Base-by-base conservation (phyloP, 306 rosid genomes). In the Prunus armeniaca region DNA sequence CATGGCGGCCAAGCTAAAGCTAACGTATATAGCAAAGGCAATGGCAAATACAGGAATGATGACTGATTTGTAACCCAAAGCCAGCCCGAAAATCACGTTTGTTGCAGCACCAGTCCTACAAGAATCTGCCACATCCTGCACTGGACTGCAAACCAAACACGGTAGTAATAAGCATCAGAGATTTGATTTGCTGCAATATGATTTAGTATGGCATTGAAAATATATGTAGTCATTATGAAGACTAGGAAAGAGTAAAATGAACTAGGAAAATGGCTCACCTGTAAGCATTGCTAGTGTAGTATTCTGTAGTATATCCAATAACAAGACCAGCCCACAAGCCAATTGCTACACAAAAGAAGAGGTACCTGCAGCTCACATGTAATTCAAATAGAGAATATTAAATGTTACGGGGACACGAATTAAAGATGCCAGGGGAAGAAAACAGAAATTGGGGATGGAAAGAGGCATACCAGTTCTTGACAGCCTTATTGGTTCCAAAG, bases 251-350 rank as follows among this genome's bases (percentile, higher is more conserved):
- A 69, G 43, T 38, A 38, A 38, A 49, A 38, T 11, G 25, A 8
- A 11, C 22, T 22, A 24, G 66, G 24, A 77, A 67, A 49, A 32
- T 54, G 15, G 69, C 72, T 69, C 46, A 83, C 96, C 96, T 90
- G 78, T 90, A 90, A 80, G 96, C 96, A 82, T 76, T 88, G 88
- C 92, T 86, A 49, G 96, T 90, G 76, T 79, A 90, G 67, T 88
- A 90, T 78, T 90, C 96, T 12, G 92, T 88, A 19, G 82, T 80
- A 66, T 90, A 90, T 28, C 96, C 96, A 75, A 90, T 90, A 63
- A 67, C 96, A 84, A 90, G 96, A 58, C 96, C 96, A 72, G 96
- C 91, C 96, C 89, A 90, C 41, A 88, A 80, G 49, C 96, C 96
- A 64, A 82, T 88, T 64, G 90, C 68, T 57, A 90, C 92, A 71